These are phyloP conservation scores for Clitopilus passeckerianus DNA, from an alignment of 768 basidiomycete genomes.

Conservation along the genomic window DNA sequence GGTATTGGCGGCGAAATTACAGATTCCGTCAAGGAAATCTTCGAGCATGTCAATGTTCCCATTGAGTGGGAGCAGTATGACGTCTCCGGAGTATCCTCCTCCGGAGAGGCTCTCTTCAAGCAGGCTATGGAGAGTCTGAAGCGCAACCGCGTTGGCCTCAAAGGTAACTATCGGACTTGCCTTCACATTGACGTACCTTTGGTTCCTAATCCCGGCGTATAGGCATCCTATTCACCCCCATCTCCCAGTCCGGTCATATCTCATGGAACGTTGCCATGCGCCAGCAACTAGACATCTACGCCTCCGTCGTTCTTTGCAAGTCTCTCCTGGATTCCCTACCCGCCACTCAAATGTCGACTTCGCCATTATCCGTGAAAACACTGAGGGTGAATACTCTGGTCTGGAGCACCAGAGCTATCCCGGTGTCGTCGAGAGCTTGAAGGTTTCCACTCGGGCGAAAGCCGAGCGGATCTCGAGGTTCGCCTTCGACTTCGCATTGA, in stretches of 20 bases:
- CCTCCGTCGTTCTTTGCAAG: constrained; percentile 97
- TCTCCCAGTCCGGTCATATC: constrained; percentile 93
- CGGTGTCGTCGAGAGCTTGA: constrained; percentile 96
- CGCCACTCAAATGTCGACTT: constrained; percentile 97
- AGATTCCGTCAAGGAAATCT: constrained; percentile 98
- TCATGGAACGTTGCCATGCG: constrained; percentile 99
- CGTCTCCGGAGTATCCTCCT: constrained; percentile 92
- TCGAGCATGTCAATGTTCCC: constrained; percentile 94
- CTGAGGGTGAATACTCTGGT: constrained; percentile 99
- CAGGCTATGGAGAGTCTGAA: constrained; percentile 97
- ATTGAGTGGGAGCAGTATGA: constrained; percentile 99
- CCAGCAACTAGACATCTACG: constrained; percentile 98
- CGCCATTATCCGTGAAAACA: constrained; percentile 99
- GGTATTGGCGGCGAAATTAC: constrained; percentile 97
- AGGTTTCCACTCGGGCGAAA: constrained; percentile 93
- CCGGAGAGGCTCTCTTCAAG: constrained; percentile 93
- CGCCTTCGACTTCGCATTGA: constrained; percentile 97
- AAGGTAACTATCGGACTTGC: constrained; percentile 58
- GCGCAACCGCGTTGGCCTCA: constrained; percentile 96
- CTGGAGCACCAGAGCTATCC: constrained; percentile 97
- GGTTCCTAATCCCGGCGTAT: constrained; percentile 3
- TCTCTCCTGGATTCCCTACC: constrained; percentile 92
- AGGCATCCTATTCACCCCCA: constrained; percentile 99
- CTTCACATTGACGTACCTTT: background rate
- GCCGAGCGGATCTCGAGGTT: constrained; percentile 96